Conservation (phyloP, 2,329 filamentous ascomycete species). For the Cordyceps cateniannulata region DNA sequence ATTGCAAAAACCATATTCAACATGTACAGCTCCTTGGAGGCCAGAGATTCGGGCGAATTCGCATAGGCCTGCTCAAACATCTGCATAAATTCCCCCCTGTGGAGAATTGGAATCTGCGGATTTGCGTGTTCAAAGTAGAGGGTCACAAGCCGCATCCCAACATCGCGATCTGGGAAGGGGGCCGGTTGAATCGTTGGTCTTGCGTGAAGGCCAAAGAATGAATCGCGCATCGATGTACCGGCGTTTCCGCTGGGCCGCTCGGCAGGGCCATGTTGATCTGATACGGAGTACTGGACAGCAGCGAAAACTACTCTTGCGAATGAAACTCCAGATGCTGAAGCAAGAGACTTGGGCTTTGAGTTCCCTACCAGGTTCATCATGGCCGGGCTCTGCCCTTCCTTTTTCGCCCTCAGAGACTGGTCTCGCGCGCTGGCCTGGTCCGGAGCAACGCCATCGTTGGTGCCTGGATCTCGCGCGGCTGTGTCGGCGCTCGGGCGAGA, state of each 20-base stretch:
- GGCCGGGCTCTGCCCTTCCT: constrained; percentile 26
- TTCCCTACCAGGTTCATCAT: constrained; percentile 73
- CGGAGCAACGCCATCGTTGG: constrained; percentile 26
- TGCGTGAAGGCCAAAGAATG: constrained; percentile 93
- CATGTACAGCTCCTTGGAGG: constrained; percentile 80
- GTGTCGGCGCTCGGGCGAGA: constrained; percentile 39
- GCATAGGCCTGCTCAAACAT: constrained; percentile 79
- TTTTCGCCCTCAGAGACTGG: constrained; percentile 27
- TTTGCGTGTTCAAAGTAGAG: constrained; percentile 96
- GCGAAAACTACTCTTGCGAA: constrained; percentile 93
- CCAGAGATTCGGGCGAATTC: constrained; percentile 57
- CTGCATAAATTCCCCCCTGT: constrained; percentile 82
- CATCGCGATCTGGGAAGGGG: constrained; percentile 69
- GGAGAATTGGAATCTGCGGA: constrained; percentile 88
- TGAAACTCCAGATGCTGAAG: constrained; percentile 83
- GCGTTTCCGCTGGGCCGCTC: constrained; percentile 25
- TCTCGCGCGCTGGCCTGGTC: constrained; percentile 19
- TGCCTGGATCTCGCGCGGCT: constrained; percentile 11
- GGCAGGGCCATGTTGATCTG: constrained; percentile 48
- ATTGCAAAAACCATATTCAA: constrained; percentile 97
- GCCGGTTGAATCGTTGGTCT: constrained; percentile 82
- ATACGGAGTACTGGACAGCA: constrained; percentile 70
- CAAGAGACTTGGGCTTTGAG: constrained; percentile 73
- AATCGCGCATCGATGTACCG: constrained; percentile 84
- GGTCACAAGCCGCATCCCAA: constrained; percentile 66